A percentile compares a stretch with the other conserved stretches of the same genome.
Conservation (phyloP, 768 basidiomycete species). For the Boletus fagicola region DNA sequence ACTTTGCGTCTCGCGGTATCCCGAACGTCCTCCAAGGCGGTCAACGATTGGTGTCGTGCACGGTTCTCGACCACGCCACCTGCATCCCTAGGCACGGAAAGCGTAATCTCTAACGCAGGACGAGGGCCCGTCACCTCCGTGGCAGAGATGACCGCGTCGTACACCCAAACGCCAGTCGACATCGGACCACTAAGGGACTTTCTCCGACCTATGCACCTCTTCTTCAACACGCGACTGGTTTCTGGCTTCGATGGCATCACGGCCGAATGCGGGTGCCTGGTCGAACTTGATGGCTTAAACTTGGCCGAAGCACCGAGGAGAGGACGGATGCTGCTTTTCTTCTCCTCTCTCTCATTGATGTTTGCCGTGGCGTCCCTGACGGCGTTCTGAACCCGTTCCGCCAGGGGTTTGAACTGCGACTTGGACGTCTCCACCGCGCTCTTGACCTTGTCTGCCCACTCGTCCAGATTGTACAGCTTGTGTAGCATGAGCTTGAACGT, state of each 20-base stretch:
- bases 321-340: conserved; percentile 28
- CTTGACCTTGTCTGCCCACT: conserved; percentile 57
- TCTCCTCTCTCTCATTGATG: conserved; percentile 15
- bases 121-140: conserved; percentile 31
- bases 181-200: conserved; percentile 41
- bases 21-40: conserved; percentile 17
- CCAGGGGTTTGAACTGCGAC: conserved; percentile 55
- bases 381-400: conserved; percentile 32
- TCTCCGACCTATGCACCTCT: conserved; percentile 52
- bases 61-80: conserved; percentile 6
- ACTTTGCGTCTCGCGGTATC: conserved; percentile 12
- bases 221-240: conserved; percentile 45
- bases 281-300: conserved; percentile 3
- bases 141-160: conserved; percentile 49
- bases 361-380: conserved; percentile 9
- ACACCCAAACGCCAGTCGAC: conserved; percentile 43
- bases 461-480: conserved; percentile 58
- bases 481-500: conserved; percentile 69
- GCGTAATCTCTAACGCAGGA: conserved; percentile 23
- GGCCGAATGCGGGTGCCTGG: background rate
- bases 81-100: conserved; percentile 8
- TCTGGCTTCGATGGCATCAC: conserved; percentile 10
- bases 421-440: conserved; percentile 52
- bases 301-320: conserved; percentile 21
- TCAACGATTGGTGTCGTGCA: conserved; percentile 27